These are phyloP conservation scores for Pseudomassariella vexata DNA, from an alignment of 2,329 filamentous ascomycete species.

Conservation along the genomic window DNA sequence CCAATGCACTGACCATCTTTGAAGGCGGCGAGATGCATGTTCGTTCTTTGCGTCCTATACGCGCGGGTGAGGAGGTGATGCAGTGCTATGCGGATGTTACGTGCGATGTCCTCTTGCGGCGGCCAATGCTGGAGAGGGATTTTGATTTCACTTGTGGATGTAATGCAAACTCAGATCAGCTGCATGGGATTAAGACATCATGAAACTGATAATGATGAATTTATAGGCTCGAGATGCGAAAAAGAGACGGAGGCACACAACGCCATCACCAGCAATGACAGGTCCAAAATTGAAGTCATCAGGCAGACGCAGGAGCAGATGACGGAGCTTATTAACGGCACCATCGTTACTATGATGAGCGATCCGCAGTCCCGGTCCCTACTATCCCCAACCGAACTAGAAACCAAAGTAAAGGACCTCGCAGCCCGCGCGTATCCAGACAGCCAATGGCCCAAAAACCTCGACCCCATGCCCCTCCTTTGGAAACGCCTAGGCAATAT, in stretches of 20 bases:
- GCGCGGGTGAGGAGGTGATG: conserved; percentile 27
- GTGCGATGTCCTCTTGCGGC: conserved; percentile 16
- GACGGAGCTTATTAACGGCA: conserved; percentile 1
- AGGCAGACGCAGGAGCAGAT: conserved; percentile 9
- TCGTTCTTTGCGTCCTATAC: conserved; percentile 23
- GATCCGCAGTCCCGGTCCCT: neutral
- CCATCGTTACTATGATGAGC: conserved; percentile 1
- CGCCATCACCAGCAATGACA: conserved; percentile 4
- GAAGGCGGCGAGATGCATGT: conserved; percentile 24
- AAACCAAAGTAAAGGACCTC: conserved; percentile 10
- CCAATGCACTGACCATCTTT: conserved; percentile 26
- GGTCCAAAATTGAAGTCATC: conserved; percentile 9
- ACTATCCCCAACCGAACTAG: too few species aligned
- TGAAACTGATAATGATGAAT: too few species aligned
- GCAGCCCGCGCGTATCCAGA: conserved; percentile 9
- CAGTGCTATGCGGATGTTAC: conserved; percentile 23
- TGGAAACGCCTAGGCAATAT: conserved; percentile 16
- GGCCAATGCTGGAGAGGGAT: conserved; percentile 12
- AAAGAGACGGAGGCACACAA: conserved; percentile 15
- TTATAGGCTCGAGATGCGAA: conserved; percentile 18
- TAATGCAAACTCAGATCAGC: too few species aligned
- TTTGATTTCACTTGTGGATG: conserved; percentile 23
- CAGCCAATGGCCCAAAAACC: conserved; percentile 18
- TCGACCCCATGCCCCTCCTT: conserved; percentile 21
- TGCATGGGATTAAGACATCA: too few species aligned